Percentiles rank a stretch among this genome's conserved stretches.
Evolutionary conservation across 75 land plant genomes (phyloP).

Genomic region (Pinus taeda): DNA sequence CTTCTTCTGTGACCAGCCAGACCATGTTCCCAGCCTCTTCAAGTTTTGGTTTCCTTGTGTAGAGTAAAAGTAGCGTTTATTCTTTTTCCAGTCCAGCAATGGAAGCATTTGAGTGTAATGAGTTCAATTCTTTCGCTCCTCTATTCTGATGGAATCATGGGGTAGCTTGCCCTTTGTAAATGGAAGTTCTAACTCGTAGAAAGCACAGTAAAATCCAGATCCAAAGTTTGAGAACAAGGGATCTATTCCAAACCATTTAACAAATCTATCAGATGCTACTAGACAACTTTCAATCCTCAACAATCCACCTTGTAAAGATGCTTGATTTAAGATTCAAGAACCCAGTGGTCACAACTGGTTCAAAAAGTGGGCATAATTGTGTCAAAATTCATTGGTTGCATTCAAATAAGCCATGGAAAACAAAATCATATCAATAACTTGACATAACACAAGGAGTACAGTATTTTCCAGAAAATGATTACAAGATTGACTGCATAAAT

Average conservation of each 20-base stretch:
- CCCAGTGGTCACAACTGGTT: too few relatives aligned
- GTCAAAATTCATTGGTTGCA: too few relatives aligned
- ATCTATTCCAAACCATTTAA: background rate
- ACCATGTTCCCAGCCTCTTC: background rate
- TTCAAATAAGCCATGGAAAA: too few relatives aligned
- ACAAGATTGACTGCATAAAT: too few relatives aligned
- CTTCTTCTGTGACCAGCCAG: background rate
- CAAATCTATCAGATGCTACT: background rate
- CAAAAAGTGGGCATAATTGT: too few relatives aligned
- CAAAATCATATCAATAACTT: too few relatives aligned
- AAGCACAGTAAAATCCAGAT: background rate
- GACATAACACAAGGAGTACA: too few relatives aligned
- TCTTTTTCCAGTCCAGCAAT: background rate
- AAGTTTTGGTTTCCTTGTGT: background rate
- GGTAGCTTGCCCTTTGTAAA: background rate
- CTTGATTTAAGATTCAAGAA: background rate
- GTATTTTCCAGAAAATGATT: too few relatives aligned
- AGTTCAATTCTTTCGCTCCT: too few relatives aligned
- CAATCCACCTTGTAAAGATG: background rate
- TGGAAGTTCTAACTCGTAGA: background rate
- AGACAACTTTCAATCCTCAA: background rate
- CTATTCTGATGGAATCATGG: too few relatives aligned
- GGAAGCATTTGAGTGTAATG: background rate
- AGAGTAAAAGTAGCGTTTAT: conserved; percentile 7
- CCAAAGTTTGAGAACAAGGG: background rate